Evolutionary conservation across 2,329 filamentous ascomycete genomes (phyloP), one percentile per base, ranked within the genome.

Genomic region (Chaetomium sp.): DNA sequence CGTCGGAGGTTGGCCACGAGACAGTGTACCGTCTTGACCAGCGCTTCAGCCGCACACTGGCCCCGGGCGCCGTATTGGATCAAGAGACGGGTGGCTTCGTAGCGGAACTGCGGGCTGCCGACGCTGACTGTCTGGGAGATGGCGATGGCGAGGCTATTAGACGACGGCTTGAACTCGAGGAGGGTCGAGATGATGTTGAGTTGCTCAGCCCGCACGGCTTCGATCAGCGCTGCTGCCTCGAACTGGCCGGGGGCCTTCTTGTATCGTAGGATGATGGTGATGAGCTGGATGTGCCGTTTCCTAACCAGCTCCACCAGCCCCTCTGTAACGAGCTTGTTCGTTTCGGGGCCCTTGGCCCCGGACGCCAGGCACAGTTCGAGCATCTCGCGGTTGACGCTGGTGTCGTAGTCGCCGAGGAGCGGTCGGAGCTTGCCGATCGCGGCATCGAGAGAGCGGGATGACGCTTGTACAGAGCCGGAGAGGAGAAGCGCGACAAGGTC

Each of bases 351-450:
- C 1, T 48, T 36, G 1, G 64, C 60, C 4, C 65, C 65, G 2
- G 64, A 58, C 4, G 53, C 53, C 32, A 67, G 49, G 46, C 62
- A 65, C 32, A 64, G 50, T 12, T 64, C 61, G 19, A 67, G 56
- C 4, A 67, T 59, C 14, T 63, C 54, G 6, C 52, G 53, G 8
- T 50, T 54, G 11, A 8, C 43, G 36, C 5, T 49, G 33, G 12
- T 55, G 52, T 27, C 60, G 56, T 12, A 54, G 32, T n/a, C 54
- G 41, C 6, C 44, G 47, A 66, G 58, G 27, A 55, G 7, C 4
- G 56, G 47, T 4, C 58, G 58, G 5, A 59, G 52, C 19, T 54
- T 61, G 11, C 64, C 64, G 5, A 66, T 49, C 1, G 64, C 62
- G 3, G 56, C 49, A 42, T 67, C 65, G 19, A 67, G 56, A 9